Evolutionary conservation across 306 rosid species (phyloP).

Genomic region (Malus orientalis): DNA sequence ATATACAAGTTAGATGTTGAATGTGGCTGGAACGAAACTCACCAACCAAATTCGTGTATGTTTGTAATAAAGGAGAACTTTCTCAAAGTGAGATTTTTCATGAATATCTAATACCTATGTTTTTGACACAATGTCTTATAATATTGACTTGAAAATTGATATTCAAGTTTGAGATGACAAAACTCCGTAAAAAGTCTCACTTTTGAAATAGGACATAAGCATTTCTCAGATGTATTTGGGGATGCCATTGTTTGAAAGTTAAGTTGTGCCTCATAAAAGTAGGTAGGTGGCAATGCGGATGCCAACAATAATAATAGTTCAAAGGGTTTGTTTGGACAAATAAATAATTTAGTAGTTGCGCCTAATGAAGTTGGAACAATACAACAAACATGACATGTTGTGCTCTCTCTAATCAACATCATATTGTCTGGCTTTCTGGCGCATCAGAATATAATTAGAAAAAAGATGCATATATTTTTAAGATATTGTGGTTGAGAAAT

Average conservation of each 20-base stretch:
- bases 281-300: background rate
- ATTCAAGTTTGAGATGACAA: too few relatives aligned
- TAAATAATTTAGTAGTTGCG: slow-evolving; percentile 1
- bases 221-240: too few relatives aligned
- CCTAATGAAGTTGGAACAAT: background rate
- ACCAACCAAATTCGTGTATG: background rate
- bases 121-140: too few relatives aligned
- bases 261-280: background rate
- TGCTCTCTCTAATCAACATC: background rate
- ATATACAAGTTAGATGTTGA: background rate
- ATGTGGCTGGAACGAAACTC: background rate
- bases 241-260: background rate
- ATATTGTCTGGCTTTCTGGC: too few relatives aligned
- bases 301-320: too few relatives aligned
- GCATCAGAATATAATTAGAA: too few relatives aligned
- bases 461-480: too few relatives aligned
- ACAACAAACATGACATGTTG: background rate
- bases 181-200: too few relatives aligned
- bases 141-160: too few relatives aligned
- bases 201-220: too few relatives aligned
- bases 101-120: too few relatives aligned
- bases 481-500: background rate
- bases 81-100: too few relatives aligned
- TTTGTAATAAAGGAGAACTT: background rate
- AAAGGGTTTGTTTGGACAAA: background rate